Evolutionary conservation across 1,284 basidiomycete species (phyloP), one percentile per base, ranked within the genome.

Genomic region (Pyrrhoderma noxium): DNA sequence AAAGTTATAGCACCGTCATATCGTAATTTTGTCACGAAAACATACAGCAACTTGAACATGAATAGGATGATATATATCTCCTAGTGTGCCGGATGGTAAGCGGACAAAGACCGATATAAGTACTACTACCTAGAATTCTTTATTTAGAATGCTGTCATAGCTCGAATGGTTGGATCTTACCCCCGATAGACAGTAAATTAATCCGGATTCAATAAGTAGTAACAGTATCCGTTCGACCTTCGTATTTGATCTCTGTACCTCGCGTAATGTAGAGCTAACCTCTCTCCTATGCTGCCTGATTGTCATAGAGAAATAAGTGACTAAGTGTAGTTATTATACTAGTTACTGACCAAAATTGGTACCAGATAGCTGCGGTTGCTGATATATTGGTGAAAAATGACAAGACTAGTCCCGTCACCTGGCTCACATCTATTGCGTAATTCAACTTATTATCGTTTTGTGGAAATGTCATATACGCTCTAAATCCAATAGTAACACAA

Each of bases 31-130:
- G 7, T 13, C n/a, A n/a, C n/a, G n/a, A 8, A n/a, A 2, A 42
- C 47, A 19, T 39, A 49, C 47, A 11, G 48, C 38, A 21, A 49
- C n/a, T 43, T 49, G 48, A 43, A 43, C 39, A 23, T 42, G 48
- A 16, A 49, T 23, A 13, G 48, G 48, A 3, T 37, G 14, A 22
- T 49, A 49, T 22, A 49, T 34, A 18, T 42, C 39, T 19, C 39
- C 48, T 1, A 49, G 19, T 25, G 39, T 49, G 11, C 40, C 22
- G 27, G 21, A 31, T 22, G 47, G 47, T 23, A 49, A 27, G 8
- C 37, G 47, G 31, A 46, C 11, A 5, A 46, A 11, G 34, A 11
- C 19, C 11, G 27, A 14, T 5, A 47, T 9, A 8, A 16, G 11
- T 8, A 36, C 8, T 18, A 23, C 36, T 4, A 38, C 2, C n/a